Conservation (phyloP, 2,329 filamentous ascomycete genomes). For the Beauveria pseudobassiana region DNA sequence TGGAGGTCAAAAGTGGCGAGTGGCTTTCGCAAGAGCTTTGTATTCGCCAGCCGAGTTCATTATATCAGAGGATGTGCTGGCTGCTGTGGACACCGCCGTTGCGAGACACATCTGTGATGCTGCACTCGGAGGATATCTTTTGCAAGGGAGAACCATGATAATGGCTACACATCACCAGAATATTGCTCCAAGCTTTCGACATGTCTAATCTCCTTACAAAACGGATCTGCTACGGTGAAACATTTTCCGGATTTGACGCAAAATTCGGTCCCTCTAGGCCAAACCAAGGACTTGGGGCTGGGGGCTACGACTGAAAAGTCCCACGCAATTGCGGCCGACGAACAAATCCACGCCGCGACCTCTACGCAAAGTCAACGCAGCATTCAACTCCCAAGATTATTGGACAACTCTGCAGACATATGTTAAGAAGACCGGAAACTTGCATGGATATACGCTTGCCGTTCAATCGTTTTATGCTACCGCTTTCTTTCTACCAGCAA, state of each 20-base stretch:
- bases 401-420: not conserved
- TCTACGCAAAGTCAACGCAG: not conserved
- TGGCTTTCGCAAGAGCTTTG: slow-evolving; percentile 64
- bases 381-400: not conserved
- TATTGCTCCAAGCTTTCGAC: slow-evolving; percentile 3
- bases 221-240: not conserved
- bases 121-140: slow-evolving; percentile 5
- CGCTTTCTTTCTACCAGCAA: slow-evolving; percentile 3
- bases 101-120: slow-evolving; percentile 5
- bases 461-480: not conserved
- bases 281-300: not conserved
- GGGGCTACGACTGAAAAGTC: not conserved
- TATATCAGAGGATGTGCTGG: slow-evolving; percentile 69
- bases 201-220: slow-evolving; percentile 1
- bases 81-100: slow-evolving; percentile 60
- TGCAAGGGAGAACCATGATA: slow-evolving; percentile 12
- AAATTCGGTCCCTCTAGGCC: too few relatives aligned
- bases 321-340: not conserved
- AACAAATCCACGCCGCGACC: not conserved
- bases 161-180: slow-evolving; percentile 14
- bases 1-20: slow-evolving; percentile 67
- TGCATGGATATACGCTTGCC: not conserved
- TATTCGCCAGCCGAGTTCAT: slow-evolving; percentile 65
- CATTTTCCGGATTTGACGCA: not conserved
- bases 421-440: not conserved